Evolutionary conservation across 1,284 basidiomycete species (phyloP).

Genomic region (Abortiporus biennis): DNA sequence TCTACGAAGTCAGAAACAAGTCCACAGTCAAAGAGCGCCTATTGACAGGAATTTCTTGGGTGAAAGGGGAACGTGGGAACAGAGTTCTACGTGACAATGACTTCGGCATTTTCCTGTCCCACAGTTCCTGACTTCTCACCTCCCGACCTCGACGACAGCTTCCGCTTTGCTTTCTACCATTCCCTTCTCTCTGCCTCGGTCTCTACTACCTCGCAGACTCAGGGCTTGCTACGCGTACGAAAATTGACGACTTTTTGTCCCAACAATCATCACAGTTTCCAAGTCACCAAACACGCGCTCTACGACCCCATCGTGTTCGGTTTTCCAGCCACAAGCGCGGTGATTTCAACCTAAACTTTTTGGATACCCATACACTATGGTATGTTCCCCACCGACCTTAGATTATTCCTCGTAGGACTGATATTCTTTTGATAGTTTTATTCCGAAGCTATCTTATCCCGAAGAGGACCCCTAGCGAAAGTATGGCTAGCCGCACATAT

Average conservation of each 20-base stretch:
- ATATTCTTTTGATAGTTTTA: constrained; percentile 59
- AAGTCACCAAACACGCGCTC: background rate
- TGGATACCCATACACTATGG: constrained; percentile 1
- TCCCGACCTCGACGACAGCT: background rate
- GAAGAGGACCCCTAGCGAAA: constrained; percentile 90
- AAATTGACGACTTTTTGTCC: background rate
- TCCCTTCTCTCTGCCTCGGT: background rate
- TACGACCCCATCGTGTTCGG: background rate
- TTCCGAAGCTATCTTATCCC: constrained; percentile 88
- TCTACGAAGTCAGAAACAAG: background rate
- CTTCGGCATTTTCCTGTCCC: too few relatives aligned
- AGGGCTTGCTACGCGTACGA: background rate
- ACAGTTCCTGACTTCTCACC: background rate
- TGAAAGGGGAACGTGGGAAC: too few relatives aligned
- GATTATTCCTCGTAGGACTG: constrained; percentile 18
- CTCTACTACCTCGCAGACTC: background rate
- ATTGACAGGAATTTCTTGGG: too few relatives aligned
- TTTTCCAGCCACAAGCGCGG: constrained; percentile 3
- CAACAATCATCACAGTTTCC: background rate
- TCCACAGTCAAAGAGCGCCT: too few relatives aligned
- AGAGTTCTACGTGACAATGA: too few relatives aligned
- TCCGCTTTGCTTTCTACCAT: background rate
- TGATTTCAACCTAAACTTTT: background rate
- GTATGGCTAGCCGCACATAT: constrained; percentile 99
- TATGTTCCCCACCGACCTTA: constrained; percentile 4